A percentile compares a stretch with the other conserved stretches of the same genome.
phyloP scores from a whole-genome alignment of 2,329 filamentous ascomycete genomes.

The Helminthosporium solani region DNA sequence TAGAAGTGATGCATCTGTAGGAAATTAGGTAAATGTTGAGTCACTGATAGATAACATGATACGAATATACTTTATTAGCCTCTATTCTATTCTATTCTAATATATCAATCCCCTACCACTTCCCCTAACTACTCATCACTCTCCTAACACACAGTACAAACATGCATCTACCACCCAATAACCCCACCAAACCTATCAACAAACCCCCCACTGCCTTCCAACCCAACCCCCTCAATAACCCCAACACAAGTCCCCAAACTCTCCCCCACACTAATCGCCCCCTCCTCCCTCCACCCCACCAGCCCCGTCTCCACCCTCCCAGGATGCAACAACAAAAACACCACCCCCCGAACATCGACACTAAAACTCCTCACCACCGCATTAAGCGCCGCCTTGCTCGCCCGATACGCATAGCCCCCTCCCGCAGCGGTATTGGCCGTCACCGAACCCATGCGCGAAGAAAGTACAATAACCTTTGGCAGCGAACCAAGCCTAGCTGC shows the following conservation, averaged over 20 bases:
- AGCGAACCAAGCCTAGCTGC: not conserved
- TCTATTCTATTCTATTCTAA: too few species aligned
- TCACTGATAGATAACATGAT: too few species aligned
- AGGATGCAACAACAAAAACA: constrained; percentile 48
- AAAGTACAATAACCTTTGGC: constrained; percentile 46
- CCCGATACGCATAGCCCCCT: constrained; percentile 50
- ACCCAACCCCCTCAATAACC: constrained; percentile 38
- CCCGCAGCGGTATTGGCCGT: constrained; percentile 45
- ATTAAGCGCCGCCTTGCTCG: constrained; percentile 51
- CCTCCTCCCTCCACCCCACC: constrained; percentile 48
- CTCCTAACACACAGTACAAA: not conserved
- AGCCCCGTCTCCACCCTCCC: constrained; percentile 49
- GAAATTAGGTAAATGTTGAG: too few species aligned
- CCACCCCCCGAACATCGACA: constrained; percentile 46
- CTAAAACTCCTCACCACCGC: constrained; percentile 48
- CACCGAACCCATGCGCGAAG: constrained; percentile 49
- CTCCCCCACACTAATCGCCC: constrained; percentile 46
- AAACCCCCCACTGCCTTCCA: constrained; percentile 41
- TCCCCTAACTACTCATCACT: too few species aligned
- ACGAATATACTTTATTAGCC: too few species aligned
- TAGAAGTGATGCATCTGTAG: too few species aligned
- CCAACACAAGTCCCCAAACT: constrained; percentile 43
- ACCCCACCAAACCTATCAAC: constrained; percentile 47
- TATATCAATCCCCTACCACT: not conserved
- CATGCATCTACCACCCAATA: constrained; percentile 43